Evolutionary conservation across 1,284 basidiomycete genomes (phyloP).

Genomic region (Austroboletus niveus): DNA sequence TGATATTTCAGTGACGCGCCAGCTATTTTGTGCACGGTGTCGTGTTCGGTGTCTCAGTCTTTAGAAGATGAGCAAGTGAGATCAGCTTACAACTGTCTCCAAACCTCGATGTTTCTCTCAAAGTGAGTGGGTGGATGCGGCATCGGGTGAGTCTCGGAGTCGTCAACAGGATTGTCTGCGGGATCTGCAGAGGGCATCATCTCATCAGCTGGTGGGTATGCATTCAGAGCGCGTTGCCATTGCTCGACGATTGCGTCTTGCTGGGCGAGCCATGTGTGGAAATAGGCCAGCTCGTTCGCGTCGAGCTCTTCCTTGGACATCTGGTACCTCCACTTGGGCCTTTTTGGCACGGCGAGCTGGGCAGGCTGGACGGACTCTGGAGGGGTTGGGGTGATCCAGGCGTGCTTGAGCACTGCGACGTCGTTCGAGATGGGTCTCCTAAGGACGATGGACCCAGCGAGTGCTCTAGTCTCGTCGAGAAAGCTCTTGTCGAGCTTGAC

Average conservation of each 20-base stretch:
- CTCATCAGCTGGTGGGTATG: conserved; percentile 5
- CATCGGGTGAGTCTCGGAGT: conserved; percentile 37
- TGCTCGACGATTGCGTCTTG: conserved; percentile 55
- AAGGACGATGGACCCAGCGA: conserved; percentile 59
- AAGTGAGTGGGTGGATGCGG: conserved; percentile 73
- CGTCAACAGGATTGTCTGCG: conserved; percentile 5
- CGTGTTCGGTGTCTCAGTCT: conserved; percentile 6
- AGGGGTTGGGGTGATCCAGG: conserved; percentile 32
- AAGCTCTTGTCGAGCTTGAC: conserved; percentile 47
- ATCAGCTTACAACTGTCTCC: conserved; percentile 78
- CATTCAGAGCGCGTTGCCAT: conserved; percentile 44
- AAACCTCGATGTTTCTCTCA: conserved; percentile 89
- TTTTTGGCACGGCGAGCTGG: conserved; percentile 42
- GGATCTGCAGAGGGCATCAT: conserved; percentile 1
- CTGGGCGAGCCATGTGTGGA: conserved; percentile 70
- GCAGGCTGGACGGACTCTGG: conserved; percentile 60
- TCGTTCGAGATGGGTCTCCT: conserved; percentile 56
- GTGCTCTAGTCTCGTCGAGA: conserved; percentile 57
- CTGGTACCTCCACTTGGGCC: conserved; percentile 83
- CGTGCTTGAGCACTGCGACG: conserved; percentile 32
- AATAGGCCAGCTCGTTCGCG: conserved; percentile 77
- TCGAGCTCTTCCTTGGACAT: conserved; percentile 88
- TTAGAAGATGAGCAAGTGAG: conserved; percentile 1
- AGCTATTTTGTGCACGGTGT: conserved; percentile 43
- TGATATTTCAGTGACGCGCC: conserved; percentile 85